Percentiles rank a stretch among this genome's conserved stretches.
Conservation (phyloP, 345 rosid genomes). For the Euphorbia lathyris region DNA sequence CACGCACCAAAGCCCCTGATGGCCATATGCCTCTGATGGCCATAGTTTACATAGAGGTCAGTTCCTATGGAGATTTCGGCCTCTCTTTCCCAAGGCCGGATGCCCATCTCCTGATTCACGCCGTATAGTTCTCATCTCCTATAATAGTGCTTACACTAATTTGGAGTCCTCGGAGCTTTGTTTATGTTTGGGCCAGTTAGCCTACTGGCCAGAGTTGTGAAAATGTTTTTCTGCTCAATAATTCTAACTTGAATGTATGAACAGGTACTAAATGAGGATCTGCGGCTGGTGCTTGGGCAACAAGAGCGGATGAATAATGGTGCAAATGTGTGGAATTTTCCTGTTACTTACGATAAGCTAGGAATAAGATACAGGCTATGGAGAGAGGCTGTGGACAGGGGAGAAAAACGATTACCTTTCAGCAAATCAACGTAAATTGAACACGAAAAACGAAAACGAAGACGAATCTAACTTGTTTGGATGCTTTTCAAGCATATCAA, state of each 20-base stretch:
- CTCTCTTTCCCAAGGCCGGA: too few species aligned
- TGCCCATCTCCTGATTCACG: too few species aligned
- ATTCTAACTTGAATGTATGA: background rate
- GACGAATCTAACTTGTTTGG: conserved; percentile 17
- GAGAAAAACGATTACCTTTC: conserved; percentile 65
- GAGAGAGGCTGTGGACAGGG: conserved; percentile 73
- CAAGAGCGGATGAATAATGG: conserved; percentile 93
- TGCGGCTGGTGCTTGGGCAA: conserved; percentile 82
- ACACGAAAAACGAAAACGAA: background rate
- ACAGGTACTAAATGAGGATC: conserved; percentile 92
- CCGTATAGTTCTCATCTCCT: too few species aligned
- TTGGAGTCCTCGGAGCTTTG: too few species aligned
- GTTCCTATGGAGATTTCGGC: too few species aligned
- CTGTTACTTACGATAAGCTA: conserved; percentile 87
- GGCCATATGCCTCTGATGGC: too few species aligned
- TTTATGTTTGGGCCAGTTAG: too few species aligned
- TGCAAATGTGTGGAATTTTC: conserved; percentile 84
- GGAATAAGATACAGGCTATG: conserved; percentile 92
- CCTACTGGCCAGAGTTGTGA: too few species aligned
- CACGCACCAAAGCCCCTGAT: too few species aligned
- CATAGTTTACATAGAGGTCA: too few species aligned
- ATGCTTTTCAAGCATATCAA: conserved; percentile 5
- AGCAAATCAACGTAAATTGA: conserved; percentile 29
- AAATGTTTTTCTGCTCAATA: background rate
- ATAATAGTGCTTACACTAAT: too few species aligned